These are phyloP conservation scores for Ephemerocybe angulata DNA, from an alignment of 768 basidiomycete species.

Conservation along the genomic window DNA sequence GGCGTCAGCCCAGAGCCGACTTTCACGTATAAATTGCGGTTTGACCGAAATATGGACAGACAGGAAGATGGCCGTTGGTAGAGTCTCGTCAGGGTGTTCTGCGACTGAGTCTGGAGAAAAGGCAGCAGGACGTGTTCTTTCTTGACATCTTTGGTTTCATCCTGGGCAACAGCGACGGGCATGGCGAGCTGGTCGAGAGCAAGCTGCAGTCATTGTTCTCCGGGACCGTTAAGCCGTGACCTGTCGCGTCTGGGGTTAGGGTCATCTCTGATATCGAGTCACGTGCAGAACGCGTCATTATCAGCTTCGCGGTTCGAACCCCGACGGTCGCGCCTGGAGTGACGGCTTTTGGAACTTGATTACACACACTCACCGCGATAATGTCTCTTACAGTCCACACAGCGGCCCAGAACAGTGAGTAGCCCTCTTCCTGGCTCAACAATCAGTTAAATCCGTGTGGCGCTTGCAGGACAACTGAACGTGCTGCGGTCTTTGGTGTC, in stretches of 20 bases:
- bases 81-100: conserved; percentile 70
- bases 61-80: conserved; percentile 87
- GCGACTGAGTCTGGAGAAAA: conserved; percentile 79
- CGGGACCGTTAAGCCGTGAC: neutral
- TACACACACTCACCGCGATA: conserved; percentile 9
- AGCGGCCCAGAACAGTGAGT: conserved; percentile 67
- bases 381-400: conserved; percentile 56
- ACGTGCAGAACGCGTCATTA: conserved; percentile 16
- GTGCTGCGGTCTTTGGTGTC: conserved; percentile 63
- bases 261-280: neutral
- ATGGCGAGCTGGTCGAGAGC: conserved; percentile 13
- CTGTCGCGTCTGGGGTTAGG: neutral
- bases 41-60: conserved; percentile 83
- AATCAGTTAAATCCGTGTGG: conserved; percentile 4
- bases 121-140: conserved; percentile 67
- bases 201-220: neutral
- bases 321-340: neutral
- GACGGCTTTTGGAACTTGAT: neutral
- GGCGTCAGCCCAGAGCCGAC: conserved; percentile 17
- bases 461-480: conserved; percentile 61
- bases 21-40: conserved; percentile 12
- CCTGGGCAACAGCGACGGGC: conserved; percentile 24
- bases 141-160: conserved; percentile 25
- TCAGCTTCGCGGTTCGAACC: neutral
- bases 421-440: neutral